These are phyloP conservation scores for Parasitella parasitica DNA, from an alignment of 371 early-diverging fungal species.

Conservation along the genomic window DNA sequence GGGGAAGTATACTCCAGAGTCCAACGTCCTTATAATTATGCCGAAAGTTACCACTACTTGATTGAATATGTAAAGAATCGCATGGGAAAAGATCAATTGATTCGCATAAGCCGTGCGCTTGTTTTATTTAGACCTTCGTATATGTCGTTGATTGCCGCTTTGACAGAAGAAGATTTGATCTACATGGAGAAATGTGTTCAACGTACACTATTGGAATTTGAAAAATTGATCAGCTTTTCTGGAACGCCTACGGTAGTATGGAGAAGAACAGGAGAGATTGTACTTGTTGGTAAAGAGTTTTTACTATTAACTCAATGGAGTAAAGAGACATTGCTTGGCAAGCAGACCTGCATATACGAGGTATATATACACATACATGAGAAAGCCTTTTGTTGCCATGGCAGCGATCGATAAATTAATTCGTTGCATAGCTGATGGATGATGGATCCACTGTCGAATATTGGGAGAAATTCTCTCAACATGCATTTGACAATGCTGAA, in stretches of 20 bases:
- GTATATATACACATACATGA: constrained; percentile 16
- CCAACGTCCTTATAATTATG: constrained; percentile 74
- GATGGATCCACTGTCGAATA: constrained; percentile 80
- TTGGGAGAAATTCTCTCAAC: constrained; percentile 84
- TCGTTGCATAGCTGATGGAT: constrained; percentile 69
- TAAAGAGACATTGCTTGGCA: constrained; percentile 68
- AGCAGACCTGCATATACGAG: constrained; percentile 75
- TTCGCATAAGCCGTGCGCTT: constrained; percentile 79
- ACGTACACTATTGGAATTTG: constrained; percentile 83
- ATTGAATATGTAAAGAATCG: constrained; percentile 68
- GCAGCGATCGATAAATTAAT: background rate
- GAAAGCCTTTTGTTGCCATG: no score
- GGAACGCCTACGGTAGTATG: constrained; percentile 92
- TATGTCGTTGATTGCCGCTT: constrained; percentile 79
- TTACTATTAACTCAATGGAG: constrained; percentile 80
- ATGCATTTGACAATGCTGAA: constrained; percentile 84
- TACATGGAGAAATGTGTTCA: constrained; percentile 91
- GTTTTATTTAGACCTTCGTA: constrained; percentile 83
- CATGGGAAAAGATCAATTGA: constrained; percentile 76
- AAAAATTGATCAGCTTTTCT: constrained; percentile 79
- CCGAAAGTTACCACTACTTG: constrained; percentile 80
- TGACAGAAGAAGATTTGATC: constrained; percentile 80
- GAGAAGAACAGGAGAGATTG: constrained; percentile 88
- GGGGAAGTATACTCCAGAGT: constrained; percentile 72
- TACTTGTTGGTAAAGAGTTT: constrained; percentile 86